Percentiles rank a stretch among this genome's conserved stretches.
Evolutionary conservation across 352 stramenopile species (phyloP).

Genomic region (Phytophthora niederhauseri): DNA sequence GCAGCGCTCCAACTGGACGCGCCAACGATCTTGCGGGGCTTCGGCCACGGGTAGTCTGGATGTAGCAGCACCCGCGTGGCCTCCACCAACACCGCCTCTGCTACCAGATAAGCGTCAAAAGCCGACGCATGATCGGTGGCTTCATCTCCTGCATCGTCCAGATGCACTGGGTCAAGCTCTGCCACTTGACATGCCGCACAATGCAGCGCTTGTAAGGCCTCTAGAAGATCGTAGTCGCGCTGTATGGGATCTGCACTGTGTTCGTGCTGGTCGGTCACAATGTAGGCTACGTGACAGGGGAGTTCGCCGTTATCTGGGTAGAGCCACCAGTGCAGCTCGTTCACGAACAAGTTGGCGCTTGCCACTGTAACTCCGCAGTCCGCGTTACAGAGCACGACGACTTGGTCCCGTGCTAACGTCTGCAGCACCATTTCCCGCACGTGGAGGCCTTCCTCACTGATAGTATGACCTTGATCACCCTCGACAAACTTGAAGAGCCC

Average conservation of each 20-base stretch:
- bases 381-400: slow-evolving; percentile 38
- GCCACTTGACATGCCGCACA: slow-evolving; percentile 24
- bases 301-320: slow-evolving; percentile 32
- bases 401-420: slow-evolving; percentile 16
- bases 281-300: slow-evolving; percentile 36
- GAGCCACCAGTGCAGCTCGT: slow-evolving; percentile 37
- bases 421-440: slow-evolving; percentile 19
- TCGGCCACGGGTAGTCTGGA: slow-evolving; percentile 42
- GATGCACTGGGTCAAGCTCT: slow-evolving; percentile 13
- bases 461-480: background rate
- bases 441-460: slow-evolving; percentile 1
- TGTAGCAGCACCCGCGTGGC: slow-evolving; percentile 49
- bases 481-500: slow-evolving; percentile 1
- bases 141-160: slow-evolving; percentile 13
- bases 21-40: slow-evolving; percentile 54
- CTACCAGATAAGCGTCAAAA: slow-evolving; percentile 70
- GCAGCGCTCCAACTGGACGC: slow-evolving; percentile 62
- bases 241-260: background rate
- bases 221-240: slow-evolving; percentile 37
- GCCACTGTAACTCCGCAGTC: slow-evolving; percentile 39
- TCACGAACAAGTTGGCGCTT: slow-evolving; percentile 36
- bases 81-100: slow-evolving; percentile 64
- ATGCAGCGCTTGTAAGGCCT: slow-evolving; percentile 29
- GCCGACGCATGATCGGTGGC: slow-evolving; percentile 23
- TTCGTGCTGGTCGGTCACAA: slow-evolving; percentile 1